phyloP scores from a whole-genome alignment of 2,329 filamentous ascomycete species.

The Volutella citrinella region DNA sequence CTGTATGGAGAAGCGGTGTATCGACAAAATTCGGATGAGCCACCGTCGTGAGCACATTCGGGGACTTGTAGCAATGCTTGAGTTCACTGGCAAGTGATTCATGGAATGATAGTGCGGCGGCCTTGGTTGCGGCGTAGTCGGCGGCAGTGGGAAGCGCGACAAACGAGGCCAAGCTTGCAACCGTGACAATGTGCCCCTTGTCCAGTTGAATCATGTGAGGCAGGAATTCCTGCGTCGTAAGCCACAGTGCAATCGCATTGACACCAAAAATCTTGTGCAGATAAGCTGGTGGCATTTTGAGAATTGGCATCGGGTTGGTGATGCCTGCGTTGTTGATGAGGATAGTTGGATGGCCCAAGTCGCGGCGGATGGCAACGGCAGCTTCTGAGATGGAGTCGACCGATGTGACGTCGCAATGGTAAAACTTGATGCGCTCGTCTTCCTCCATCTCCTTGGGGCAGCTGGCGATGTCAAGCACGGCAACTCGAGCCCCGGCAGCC shows the following conservation, averaged over 20 bases:
- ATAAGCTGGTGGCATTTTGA: constrained; percentile 52
- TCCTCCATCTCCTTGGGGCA: constrained; percentile 23
- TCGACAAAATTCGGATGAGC: constrained; percentile 56
- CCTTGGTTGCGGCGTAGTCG: constrained; percentile 65
- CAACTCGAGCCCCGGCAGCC: constrained; percentile 55
- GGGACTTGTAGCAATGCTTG: constrained; percentile 56
- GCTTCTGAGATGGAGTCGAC: constrained; percentile 42
- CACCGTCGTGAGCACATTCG: constrained; percentile 59
- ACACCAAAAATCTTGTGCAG: constrained; percentile 65
- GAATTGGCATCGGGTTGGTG: constrained; percentile 55
- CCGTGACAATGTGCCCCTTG: constrained; percentile 70
- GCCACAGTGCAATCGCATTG: constrained; percentile 65
- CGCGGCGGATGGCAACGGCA: constrained; percentile 34
- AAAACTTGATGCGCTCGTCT: constrained; percentile 26
- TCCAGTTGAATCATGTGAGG: constrained; percentile 59
- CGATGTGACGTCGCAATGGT: constrained; percentile 39
- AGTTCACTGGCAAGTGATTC: constrained; percentile 59
- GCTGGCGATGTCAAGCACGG: constrained; percentile 60
- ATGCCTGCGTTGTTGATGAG: constrained; percentile 71
- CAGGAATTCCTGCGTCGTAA: constrained; percentile 62
- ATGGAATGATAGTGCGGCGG: constrained; percentile 64
- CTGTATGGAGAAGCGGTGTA: constrained; percentile 41
- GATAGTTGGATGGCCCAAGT: constrained; percentile 61
- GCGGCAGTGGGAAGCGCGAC: constrained; percentile 57
- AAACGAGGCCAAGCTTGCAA: constrained; percentile 64